Evolutionary conservation across 768 basidiomycete species (phyloP).

Genomic region (Boletus sp.): DNA sequence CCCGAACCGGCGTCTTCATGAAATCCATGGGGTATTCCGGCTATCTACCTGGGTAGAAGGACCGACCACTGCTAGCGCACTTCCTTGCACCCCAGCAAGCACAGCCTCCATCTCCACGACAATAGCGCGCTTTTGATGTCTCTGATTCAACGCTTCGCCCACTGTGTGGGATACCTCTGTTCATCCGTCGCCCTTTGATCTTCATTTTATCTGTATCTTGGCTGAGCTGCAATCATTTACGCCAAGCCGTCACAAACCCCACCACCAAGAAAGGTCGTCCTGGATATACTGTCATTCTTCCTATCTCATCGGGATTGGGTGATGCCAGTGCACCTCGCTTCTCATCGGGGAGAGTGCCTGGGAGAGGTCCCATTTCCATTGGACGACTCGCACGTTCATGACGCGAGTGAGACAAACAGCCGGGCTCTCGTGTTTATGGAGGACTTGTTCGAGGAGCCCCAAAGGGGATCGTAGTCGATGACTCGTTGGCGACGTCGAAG

Average conservation of each 20-base stretch:
- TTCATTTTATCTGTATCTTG: neutral
- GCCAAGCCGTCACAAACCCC: neutral
- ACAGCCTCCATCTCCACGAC: neutral
- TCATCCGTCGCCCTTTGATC: neutral
- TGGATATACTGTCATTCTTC: neutral
- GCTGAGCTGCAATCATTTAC: neutral
- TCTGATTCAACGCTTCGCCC: no score
- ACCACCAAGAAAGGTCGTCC: neutral
- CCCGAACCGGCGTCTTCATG: neutral
- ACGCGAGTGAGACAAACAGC: neutral
- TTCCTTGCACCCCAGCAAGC: no score
- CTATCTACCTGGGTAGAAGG: no score
- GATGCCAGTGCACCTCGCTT: neutral
- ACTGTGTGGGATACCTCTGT: neutral
- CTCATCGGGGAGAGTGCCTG: neutral
- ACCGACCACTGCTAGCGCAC: neutral
- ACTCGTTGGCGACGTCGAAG: no score
- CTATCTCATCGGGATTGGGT: neutral
- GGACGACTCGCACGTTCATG: neutral
- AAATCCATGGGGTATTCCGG: neutral
- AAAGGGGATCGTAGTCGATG: neutral
- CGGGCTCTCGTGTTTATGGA: neutral
- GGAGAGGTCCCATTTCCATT: neutral
- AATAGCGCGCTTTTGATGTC: neutral
- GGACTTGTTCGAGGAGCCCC: neutral